These are phyloP conservation scores for Eutrema japonicum DNA, from an alignment of 345 rosid species.

Conservation along the genomic window DNA sequence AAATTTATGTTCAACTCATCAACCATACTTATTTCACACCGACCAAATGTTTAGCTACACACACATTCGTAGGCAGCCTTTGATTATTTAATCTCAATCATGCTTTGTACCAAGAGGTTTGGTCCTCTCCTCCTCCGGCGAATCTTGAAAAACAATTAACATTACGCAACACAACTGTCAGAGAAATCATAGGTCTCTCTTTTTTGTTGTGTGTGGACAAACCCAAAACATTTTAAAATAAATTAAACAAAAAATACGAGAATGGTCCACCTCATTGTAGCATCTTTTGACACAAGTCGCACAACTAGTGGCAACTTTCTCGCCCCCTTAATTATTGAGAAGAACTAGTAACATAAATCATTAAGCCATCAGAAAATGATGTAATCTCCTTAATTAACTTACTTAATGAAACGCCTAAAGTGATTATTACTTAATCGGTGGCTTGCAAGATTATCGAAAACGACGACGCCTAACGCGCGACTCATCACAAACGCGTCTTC, in stretches of 20 bases:
- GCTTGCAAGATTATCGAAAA: conserved; percentile 5
- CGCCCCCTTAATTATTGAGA: conserved; percentile 5
- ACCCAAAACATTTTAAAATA: background rate
- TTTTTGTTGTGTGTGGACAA: background rate
- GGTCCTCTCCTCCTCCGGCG: conserved; percentile 23
- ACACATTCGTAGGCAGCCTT: conserved; percentile 4
- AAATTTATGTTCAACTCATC: background rate
- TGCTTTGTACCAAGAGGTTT: conserved; percentile 35
- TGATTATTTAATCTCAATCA: conserved; percentile 25
- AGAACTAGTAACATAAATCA: conserved; percentile 15
- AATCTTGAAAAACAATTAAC: conserved; percentile 36
- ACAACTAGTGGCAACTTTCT: conserved; percentile 34
- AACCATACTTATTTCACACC: background rate
- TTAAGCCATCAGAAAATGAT: conserved; percentile 26
- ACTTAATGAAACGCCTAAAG: conserved; percentile 15
- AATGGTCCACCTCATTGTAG: conserved; percentile 39
- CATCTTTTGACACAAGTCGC: conserved; percentile 43
- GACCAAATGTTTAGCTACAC: conserved; percentile 18
- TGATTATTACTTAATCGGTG: conserved; percentile 32
- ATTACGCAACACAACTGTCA: conserved; percentile 46
- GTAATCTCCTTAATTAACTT: conserved; percentile 11
- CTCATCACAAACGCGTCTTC: conserved; percentile 36
- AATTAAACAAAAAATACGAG: background rate
- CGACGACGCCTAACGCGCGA: conserved; percentile 24
- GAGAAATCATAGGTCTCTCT: conserved; percentile 25